Percentiles rank a stretch among this genome's conserved stretches.
Evolutionary conservation across 2,329 filamentous ascomycete species (phyloP).

Genomic region (Microdochium paspali): DNA sequence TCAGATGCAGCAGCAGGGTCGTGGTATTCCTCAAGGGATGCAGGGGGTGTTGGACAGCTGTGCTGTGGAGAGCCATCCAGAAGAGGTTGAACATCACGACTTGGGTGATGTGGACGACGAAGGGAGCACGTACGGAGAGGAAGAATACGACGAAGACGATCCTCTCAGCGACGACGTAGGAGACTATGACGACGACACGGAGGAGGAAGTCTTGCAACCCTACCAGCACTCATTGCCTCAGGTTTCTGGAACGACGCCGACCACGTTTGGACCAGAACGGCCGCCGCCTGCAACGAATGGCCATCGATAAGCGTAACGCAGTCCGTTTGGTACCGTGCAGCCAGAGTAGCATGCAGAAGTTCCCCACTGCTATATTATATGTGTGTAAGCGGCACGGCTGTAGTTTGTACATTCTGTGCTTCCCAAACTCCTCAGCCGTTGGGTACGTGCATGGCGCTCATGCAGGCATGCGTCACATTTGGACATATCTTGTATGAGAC

Average conservation of each 20-base stretch:
- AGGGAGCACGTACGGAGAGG: slow-evolving; percentile 55
- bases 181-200: slow-evolving; percentile 39
- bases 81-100: slow-evolving; percentile 54
- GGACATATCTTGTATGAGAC: no score
- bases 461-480: no score
- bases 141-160: slow-evolving; percentile 48
- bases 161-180: slow-evolving; percentile 22
- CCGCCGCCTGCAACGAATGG: slow-evolving; percentile 12
- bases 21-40: slow-evolving; percentile 61
- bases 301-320: slow-evolving; percentile 3
- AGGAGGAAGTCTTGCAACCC: slow-evolving; percentile 31
- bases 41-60: slow-evolving; percentile 48
- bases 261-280: slow-evolving; percentile 15
- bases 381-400: no score
- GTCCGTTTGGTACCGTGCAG: no score
- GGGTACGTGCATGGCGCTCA: slow-evolving; percentile 3
- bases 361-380: no score
- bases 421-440: slow-evolving; percentile 4
- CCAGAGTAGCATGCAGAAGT: no score
- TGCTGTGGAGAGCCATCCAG: slow-evolving; percentile 44
- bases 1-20: slow-evolving; percentile 90
- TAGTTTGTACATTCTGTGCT: no score
- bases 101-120: slow-evolving; percentile 54
- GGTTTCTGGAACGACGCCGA: neutral
- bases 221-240: slow-evolving; percentile 10